These are phyloP conservation scores for Backusella tarrabulga DNA, from an alignment of 192 early-diverging fungal species.

Conservation along the genomic window DNA sequence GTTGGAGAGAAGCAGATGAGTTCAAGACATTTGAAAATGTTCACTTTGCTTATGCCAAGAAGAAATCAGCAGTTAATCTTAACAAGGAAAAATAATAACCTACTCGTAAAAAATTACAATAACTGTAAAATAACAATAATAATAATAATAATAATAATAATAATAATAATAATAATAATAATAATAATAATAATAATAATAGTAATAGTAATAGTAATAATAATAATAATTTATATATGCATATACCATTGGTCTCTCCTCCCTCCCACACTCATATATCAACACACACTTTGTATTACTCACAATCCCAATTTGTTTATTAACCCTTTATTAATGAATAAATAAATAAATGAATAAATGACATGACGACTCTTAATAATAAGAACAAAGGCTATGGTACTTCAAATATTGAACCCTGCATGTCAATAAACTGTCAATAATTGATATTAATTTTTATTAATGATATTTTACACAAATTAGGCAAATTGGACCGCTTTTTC, in stretches of 20 bases:
- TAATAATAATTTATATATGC: not conserved
- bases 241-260: not conserved
- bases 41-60: slow-evolving; percentile 41
- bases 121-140: not conserved
- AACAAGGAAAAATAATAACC: not conserved
- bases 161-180: not conserved
- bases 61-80: slow-evolving; percentile 10
- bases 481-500: not conserved
- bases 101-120: not conserved
- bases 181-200: not conserved
- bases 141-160: not conserved
- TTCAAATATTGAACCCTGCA: not conserved
- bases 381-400: no score
- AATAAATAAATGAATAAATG: not conserved
- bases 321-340: not conserved
- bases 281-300: not conserved
- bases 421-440: not conserved
- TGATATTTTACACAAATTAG: not conserved
- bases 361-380: no score
- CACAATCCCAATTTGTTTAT: not conserved
- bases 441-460: not conserved
- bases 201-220: not conserved
- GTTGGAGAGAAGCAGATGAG: slow-evolving; percentile 34
- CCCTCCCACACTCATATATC: not conserved
- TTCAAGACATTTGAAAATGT: slow-evolving; percentile 42